These are phyloP conservation scores for Kodamaea alishanica DNA, from an alignment of 1,139 yeast species.

Conservation along the genomic window DNA sequence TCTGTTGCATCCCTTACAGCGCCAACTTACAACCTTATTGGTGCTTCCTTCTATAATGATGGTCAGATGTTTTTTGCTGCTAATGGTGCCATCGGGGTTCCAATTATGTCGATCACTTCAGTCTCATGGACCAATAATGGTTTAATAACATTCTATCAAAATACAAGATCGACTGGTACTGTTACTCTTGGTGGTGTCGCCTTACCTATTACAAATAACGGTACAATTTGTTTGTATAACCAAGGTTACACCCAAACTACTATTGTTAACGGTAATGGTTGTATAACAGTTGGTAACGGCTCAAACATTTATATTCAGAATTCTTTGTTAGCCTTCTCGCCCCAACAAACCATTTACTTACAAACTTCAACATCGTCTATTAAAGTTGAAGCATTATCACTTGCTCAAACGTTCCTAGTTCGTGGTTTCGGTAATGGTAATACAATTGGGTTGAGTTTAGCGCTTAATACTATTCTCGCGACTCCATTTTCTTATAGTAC, in stretches of 20 bases:
- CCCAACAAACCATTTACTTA: constrained; percentile 15
- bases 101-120: constrained; percentile 21
- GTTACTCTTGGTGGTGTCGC: constrained; percentile 21
- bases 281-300: constrained; percentile 11
- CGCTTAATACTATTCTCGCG: constrained; percentile 9
- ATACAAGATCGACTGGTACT: constrained; percentile 17
- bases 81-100: constrained; percentile 18
- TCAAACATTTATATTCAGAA: constrained; percentile 9
- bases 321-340: constrained; percentile 8
- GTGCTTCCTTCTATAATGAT: constrained; percentile 22
- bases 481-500: constrained; percentile 10
- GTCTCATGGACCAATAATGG: constrained; percentile 26
- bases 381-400: constrained; percentile 14
- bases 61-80: constrained; percentile 30
- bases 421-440: constrained; percentile 32
- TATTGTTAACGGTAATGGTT: constrained; percentile 15
- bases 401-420: constrained; percentile 21
- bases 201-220: constrained; percentile 16
- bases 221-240: constrained; percentile 15
- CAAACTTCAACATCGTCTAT: constrained; percentile 10
- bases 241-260: constrained; percentile 13
- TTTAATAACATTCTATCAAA: constrained; percentile 22
- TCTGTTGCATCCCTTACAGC: constrained; percentile 12
- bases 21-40: constrained; percentile 20
- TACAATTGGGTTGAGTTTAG: constrained; percentile 20